These are phyloP conservation scores for Yamadazyma kanchanaburiensis DNA, from an alignment of 1,139 yeast genomes.

Conservation along the genomic window DNA sequence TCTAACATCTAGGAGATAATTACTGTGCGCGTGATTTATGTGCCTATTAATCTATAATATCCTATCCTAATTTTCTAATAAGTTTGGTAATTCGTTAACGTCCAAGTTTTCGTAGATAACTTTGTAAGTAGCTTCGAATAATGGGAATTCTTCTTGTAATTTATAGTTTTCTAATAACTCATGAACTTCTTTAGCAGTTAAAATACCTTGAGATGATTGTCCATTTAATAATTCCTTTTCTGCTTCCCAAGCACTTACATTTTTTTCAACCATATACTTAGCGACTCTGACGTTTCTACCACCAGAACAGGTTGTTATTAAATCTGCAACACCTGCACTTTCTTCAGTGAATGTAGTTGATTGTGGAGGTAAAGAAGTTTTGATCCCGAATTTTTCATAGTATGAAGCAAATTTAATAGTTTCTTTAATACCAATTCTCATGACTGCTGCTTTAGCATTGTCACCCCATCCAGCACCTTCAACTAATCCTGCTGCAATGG, in stretches of 20 bases:
- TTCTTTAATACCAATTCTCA: slow-evolving; percentile 90
- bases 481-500: slow-evolving; percentile 90
- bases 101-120: slow-evolving; percentile 69
- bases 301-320: slow-evolving; percentile 94
- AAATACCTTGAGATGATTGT: slow-evolving; percentile 91
- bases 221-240: slow-evolving; percentile 85
- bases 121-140: slow-evolving; percentile 80
- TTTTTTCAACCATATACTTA: slow-evolving; percentile 67
- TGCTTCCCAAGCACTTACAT: slow-evolving; percentile 70
- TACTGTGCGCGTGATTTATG: too few species aligned
- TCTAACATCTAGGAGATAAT: slow-evolving; percentile 1
- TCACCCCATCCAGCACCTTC: slow-evolving; percentile 98
- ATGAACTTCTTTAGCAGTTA: slow-evolving; percentile 86
- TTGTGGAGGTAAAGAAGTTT: slow-evolving; percentile 64
- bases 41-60: too few species aligned
- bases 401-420: slow-evolving; percentile 57
- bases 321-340: slow-evolving; percentile 94
- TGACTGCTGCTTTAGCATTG: slow-evolving; percentile 92
- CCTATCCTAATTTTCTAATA: too few species aligned
- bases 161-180: slow-evolving; percentile 66
- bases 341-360: slow-evolving; percentile 84
- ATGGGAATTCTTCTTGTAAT: slow-evolving; percentile 72
- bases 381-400: slow-evolving; percentile 64
- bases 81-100: slow-evolving; percentile 32
- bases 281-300: slow-evolving; percentile 95